These are phyloP conservation scores for Penicillium lividum DNA, from an alignment of 495 filamentous ascomycete species.

Conservation along the genomic window DNA sequence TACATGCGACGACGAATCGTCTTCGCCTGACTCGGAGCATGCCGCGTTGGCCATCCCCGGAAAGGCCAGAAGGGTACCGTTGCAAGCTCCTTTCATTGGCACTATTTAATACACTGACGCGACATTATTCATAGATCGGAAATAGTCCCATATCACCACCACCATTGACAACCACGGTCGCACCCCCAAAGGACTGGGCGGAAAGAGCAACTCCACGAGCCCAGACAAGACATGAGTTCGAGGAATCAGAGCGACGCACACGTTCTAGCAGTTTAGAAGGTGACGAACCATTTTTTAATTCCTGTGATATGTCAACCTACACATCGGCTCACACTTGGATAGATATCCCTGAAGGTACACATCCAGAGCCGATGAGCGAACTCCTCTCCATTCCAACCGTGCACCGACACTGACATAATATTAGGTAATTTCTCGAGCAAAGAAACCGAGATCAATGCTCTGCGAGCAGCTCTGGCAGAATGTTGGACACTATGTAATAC, in stretches of 20 bases:
- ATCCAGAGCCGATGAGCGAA: not conserved
- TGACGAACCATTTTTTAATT: conserved; percentile 35
- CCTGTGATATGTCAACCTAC: not conserved
- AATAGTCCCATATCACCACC: conserved; percentile 58
- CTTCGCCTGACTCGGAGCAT: conserved; percentile 4
- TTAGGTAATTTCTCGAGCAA: conserved; percentile 41
- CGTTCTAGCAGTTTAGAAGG: conserved; percentile 71
- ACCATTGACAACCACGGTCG: conserved; percentile 68
- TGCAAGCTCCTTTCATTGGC: not conserved
- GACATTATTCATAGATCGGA: conserved; percentile 18
- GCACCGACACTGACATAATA: conserved; percentile 8
- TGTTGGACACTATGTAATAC: conserved; percentile 97
- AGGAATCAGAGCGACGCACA: conserved; percentile 54
- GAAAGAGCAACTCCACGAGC: conserved; percentile 79
- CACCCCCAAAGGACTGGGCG: conserved; percentile 59
- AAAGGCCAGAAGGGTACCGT: conserved; percentile 21
- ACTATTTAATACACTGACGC: not conserved
- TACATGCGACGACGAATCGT: conserved; percentile 15
- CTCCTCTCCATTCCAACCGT: not conserved
- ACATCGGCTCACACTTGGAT: conserved; percentile 1
- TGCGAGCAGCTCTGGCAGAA: conserved; percentile 78
- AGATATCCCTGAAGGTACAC: conserved; percentile 50
- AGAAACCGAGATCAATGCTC: conserved; percentile 67
- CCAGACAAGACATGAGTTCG: conserved; percentile 71
- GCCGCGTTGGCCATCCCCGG: not conserved